Evolutionary conservation across 495 filamentous ascomycete genomes (phyloP).

Genomic region (Tricharina praecox): DNA sequence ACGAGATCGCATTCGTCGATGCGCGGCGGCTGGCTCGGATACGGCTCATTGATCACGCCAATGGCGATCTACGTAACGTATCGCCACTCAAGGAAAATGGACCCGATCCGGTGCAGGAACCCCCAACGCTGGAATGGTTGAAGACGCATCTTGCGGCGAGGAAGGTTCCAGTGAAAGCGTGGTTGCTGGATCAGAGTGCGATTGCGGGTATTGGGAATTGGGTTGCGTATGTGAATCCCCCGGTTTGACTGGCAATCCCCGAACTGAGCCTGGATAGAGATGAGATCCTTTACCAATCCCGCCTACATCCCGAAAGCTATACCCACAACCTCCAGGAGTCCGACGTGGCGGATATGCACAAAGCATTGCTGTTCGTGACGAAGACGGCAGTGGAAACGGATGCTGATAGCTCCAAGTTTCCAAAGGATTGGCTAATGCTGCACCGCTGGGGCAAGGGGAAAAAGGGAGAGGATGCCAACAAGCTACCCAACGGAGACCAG

Average conservation of each 20-base stretch:
- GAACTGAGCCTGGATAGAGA: too few species aligned
- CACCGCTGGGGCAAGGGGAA: conserved; percentile 83
- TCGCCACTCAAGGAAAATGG: conserved; percentile 75
- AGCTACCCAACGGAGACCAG: conserved; percentile 66
- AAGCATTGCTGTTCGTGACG: conserved; percentile 63
- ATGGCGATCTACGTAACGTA: conserved; percentile 50
- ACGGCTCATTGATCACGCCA: conserved; percentile 64
- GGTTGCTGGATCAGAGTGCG: conserved; percentile 74
- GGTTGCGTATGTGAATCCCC: conserved; percentile 75
- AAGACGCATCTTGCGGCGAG: conserved; percentile 49
- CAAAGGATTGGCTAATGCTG: conserved; percentile 79
- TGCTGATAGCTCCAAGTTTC: conserved; percentile 69
- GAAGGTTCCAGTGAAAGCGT: conserved; percentile 67
- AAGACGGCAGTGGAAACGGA: conserved; percentile 58
- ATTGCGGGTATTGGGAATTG: conserved; percentile 92
- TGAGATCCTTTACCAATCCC: conserved; percentile 75
- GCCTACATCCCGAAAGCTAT: conserved; percentile 81
- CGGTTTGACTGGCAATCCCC: too few species aligned
- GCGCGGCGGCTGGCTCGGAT: conserved; percentile 57
- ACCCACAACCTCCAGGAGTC: conserved; percentile 59
- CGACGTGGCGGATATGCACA: conserved; percentile 55
- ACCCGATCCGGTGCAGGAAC: conserved; percentile 69
- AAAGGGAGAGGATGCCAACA: conserved; percentile 36
- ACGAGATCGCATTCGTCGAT: conserved; percentile 74
- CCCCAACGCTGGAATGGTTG: conserved; percentile 58